Base-by-base conservation (phyloP, 2,329 filamentous ascomycete genomes). In the Orbilia blumenaviensis region DNA sequence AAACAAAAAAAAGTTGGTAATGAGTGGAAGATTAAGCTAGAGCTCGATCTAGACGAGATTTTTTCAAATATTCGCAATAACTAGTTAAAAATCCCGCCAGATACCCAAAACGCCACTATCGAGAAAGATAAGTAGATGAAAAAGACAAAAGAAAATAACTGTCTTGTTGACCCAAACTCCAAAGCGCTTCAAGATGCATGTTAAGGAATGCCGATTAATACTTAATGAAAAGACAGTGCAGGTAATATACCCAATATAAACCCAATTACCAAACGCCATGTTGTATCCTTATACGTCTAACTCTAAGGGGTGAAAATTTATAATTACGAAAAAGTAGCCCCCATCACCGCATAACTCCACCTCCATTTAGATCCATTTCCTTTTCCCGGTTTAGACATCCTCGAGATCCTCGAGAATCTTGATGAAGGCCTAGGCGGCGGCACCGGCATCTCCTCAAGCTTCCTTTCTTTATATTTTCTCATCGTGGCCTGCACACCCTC, bases 281-380 rank as follows among this genome's bases (percentile, higher is more conserved):
- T 21, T 2, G 2, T 5, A 38, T 38, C 38, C 8, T 23, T 5
- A 34, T 46, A 6, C 18, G 23, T n/a, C n/a, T 5, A 21, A 56
- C 14, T 23, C 29, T 38, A 56, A 16, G n/a, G n/a, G n/a, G n/a
- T n/a, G 12, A 54, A 54, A 34, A 21, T 18, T 2, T 21, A 12
- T n/a, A n/a, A n/a, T 29, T 41, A 56, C 12, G 67, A 64, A 41
- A 42, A 56, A 6, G 52, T 68, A 14, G 66, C 52, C 10, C 66
- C 52, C 52, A 68, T 61, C 16, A 68, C 32, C 32, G 66, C 56
- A 46, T 62, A 71, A 44, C 66, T 71, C 66, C 66, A 71, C n/a
- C 68, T 58, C 48, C 60, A 66, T 16, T 52, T 58, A 14, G 10
- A 12, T 25, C 14, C 42, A 27, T 34, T 52, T 16, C 25, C 18